Base-by-base conservation (phyloP, 108 stramenopile genomes). In the Nitzschia putrida region DNA sequence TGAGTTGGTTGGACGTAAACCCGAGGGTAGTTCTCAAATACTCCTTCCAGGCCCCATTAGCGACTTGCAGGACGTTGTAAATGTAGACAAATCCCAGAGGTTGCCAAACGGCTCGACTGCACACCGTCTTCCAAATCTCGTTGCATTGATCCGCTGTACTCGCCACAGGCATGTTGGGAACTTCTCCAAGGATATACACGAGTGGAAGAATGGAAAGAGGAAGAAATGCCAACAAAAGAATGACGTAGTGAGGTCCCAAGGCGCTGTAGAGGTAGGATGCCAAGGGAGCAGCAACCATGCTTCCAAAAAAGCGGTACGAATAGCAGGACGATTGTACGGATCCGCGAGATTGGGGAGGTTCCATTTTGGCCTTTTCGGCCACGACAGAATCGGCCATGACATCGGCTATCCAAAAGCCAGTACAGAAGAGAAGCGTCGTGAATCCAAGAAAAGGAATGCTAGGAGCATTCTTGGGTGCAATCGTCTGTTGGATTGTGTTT, bases 371-470 rank as follows among this genome's bases (percentile, higher is more conserved):
- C 64, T 90, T 93, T 79, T 93, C 92, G 0, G 92, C 92, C 14
- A 93, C 92, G 42, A 93, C 82, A 23, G 76, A 78, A 61, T 93
- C 92, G 9, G 82, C 92, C 89, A 93, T 93, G 44, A 93, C 92
- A 66, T 93, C 92, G 12, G 75, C 92, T 47, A 90, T 64, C 92
- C 92, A 93, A 69, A 93, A 93, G 12, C 92, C 92, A 16, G 65
- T 51, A 47, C 73, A 58, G 57, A 89, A 90, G 11, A 87, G 23
- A 0, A 93, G 60, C 1, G 83, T 68, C 18, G 58, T 53, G 9
- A 87, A 50, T 22, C 78, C 73, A 0, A 93, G 70, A 44, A 85
- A 80, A 0, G 80, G 79, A 56, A 93, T 86, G 40, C 77, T 79
- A 6, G 92, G 92, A 34, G 89, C 82, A 49, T 76, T 63, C 37